Evolutionary conservation across 2,329 filamentous ascomycete genomes (phyloP).

Genomic region (Epichloe coenophiala): DNA sequence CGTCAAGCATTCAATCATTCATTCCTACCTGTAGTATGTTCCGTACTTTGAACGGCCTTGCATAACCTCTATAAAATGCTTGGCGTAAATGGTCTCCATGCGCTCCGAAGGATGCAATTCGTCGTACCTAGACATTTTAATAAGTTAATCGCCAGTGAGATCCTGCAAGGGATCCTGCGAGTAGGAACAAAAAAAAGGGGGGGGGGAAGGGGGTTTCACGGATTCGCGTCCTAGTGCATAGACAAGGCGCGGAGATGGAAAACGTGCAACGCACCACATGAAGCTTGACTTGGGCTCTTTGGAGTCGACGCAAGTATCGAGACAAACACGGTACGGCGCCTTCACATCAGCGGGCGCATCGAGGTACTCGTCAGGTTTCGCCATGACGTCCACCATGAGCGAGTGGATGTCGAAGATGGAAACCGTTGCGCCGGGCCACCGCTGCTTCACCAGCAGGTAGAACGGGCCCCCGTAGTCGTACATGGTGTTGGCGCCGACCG

Average conservation of each 20-base stretch:
- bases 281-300: slow-evolving; percentile 41
- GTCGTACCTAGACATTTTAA: slow-evolving; percentile 34
- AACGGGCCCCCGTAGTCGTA: slow-evolving; percentile 37
- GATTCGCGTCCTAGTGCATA: no score
- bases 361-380: slow-evolving; percentile 46
- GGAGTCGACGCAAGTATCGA: slow-evolving; percentile 24
- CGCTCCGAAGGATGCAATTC: slow-evolving; percentile 58
- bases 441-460: slow-evolving; percentile 26
- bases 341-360: slow-evolving; percentile 49
- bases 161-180: no score
- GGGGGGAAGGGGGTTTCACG: no score
- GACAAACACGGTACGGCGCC: slow-evolving; percentile 43
- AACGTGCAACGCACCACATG: slow-evolving; percentile 41
- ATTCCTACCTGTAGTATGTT: slow-evolving; percentile 12
- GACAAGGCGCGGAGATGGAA: background rate
- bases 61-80: slow-evolving; percentile 28
- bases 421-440: slow-evolving; percentile 46
- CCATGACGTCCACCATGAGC: slow-evolving; percentile 51
- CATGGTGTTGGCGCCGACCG: slow-evolving; percentile 33
- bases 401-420: slow-evolving; percentile 55
- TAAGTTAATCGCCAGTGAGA: background rate
- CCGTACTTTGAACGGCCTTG: slow-evolving; percentile 27
- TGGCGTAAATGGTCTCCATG: slow-evolving; percentile 30
- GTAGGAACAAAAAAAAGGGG: background rate
- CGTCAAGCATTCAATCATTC: no score